Base-by-base conservation (phyloP, 78 protist genomes). In the Protostelium mycophagum region DNA sequence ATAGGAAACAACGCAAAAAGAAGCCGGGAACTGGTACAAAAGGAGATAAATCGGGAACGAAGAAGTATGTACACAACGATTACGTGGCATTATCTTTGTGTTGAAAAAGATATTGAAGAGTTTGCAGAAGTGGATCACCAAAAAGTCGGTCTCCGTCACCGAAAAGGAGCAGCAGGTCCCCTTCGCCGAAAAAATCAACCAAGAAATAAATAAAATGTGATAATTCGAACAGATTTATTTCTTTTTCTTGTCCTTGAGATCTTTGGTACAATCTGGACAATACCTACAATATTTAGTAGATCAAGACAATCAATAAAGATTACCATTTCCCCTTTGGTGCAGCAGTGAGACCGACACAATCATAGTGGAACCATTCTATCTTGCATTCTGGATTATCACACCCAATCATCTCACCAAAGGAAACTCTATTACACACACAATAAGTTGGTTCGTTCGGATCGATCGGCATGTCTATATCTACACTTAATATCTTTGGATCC, bases 391-490 rank as follows among this genome's bases (percentile, higher is more conserved):
- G 38, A 84, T 94, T 96, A 90, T 96, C 98, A 88, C 98, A 96
- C 31, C 90, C 97, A 37, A 96, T 90, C 98, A 96, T 96, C 90
- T 95, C 96, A 83, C 98, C 98, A 89, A 92, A 96, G 10, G 98
- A 95, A 5, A 96, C 98, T 35, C 91, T 39, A 34, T 92, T 83
- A 90, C 98, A 96, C n/a, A 88, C 37, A 86, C 98, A 96, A 91
- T 96, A 96, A 25, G 91, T 86, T 37, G 98, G 98, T 84, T 96
- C 98, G 87, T 96, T 95, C 39, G 98, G 98, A 87, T 96, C 98
- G 35, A 96, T 91, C 0, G 97, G 96, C 91, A 96, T 85, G 91
- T 96, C 98, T 28, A 91, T 28, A 51, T 96, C 97, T 37, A 85
- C 85, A 39, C 51, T 84, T 34, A 35, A 63, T 34, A 88, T 90